Percentiles rank a stretch among this genome's conserved stretches.
Conservation (phyloP, 768 basidiomycete species). For the Gymnopilus dilepis region DNA sequence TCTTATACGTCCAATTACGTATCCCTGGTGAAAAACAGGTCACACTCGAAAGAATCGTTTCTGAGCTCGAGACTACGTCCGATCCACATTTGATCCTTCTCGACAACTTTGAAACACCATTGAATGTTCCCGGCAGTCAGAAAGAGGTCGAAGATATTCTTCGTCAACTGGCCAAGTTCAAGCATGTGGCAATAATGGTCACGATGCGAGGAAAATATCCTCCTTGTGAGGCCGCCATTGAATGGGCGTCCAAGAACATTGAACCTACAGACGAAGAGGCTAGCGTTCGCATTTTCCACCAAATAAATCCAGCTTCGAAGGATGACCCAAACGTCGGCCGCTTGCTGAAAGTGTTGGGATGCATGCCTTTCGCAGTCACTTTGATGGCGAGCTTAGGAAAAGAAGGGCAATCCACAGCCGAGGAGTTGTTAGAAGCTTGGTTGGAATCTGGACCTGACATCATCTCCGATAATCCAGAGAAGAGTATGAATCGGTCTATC, state of each 20-base stretch:
- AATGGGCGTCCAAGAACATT: conserved; percentile 25
- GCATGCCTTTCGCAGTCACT: conserved; percentile 38
- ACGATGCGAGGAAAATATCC: conserved; percentile 37
- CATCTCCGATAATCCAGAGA: conserved; percentile 13
- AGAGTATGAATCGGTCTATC: conserved; percentile 27
- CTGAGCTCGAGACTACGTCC: conserved; percentile 24
- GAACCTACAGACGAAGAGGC: conserved; percentile 22
- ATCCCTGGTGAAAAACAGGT: conserved; percentile 26
- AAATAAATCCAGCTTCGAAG: conserved; percentile 22
- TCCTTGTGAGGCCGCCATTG: conserved; percentile 30
- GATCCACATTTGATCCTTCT: conserved; percentile 37
- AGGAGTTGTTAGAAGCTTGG: conserved; percentile 17
- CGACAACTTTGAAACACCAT: conserved; percentile 47
- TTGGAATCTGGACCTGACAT: conserved; percentile 10
- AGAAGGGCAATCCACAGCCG: conserved; percentile 1
- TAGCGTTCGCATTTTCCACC: conserved; percentile 25
- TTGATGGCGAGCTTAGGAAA: conserved; percentile 34
- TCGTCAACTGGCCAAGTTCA: conserved; percentile 24
- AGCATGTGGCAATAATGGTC: conserved; percentile 34
- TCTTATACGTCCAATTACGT: conserved; percentile 26
- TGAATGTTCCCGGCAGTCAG: conserved; percentile 30
- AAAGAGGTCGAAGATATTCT: conserved; percentile 30
- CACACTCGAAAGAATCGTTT: conserved; percentile 19
- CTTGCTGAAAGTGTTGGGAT: conserved; percentile 29
- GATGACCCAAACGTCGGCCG: conserved; percentile 25